Evolutionary conservation across 2,329 filamentous ascomycete species (phyloP).

Genomic region (Macrophomina phaseolina): DNA sequence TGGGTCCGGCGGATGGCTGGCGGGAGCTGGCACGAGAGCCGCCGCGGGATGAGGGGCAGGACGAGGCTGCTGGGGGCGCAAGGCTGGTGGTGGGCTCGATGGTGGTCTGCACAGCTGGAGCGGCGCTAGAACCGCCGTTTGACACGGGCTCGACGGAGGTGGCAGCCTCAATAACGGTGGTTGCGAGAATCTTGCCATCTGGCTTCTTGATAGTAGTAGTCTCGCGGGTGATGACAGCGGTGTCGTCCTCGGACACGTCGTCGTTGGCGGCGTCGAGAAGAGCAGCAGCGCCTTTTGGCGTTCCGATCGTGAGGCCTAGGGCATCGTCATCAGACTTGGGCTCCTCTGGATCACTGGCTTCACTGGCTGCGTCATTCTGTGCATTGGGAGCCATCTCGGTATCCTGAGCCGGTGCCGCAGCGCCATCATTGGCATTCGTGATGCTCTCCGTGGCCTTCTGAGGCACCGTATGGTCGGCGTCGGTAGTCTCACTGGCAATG

Average conservation of each 20-base stretch:
- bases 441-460: constrained; percentile 11
- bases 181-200: constrained; percentile 2
- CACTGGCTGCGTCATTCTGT: constrained; percentile 9
- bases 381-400: background rate
- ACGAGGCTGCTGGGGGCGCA: background rate
- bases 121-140: background rate
- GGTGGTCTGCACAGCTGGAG: background rate
- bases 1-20: background rate
- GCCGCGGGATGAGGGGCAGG: background rate
- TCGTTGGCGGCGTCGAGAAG: constrained; percentile 8
- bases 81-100: background rate
- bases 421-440: background rate
- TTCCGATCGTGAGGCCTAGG: constrained; percentile 22
- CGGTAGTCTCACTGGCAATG: constrained; percentile 44
- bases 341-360: constrained; percentile 19
- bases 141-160: background rate
- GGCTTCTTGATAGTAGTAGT: constrained; percentile 3
- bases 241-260: background rate
- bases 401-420: background rate
- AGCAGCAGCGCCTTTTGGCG: constrained; percentile 24
- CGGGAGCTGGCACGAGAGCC: background rate
- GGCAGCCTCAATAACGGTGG: background rate
- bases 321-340: constrained; percentile 21
- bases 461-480: background rate
- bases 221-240: constrained; percentile 15